Conservation (phyloP, 768 basidiomycete species). For the Tricholoma hemisulphureum region DNA sequence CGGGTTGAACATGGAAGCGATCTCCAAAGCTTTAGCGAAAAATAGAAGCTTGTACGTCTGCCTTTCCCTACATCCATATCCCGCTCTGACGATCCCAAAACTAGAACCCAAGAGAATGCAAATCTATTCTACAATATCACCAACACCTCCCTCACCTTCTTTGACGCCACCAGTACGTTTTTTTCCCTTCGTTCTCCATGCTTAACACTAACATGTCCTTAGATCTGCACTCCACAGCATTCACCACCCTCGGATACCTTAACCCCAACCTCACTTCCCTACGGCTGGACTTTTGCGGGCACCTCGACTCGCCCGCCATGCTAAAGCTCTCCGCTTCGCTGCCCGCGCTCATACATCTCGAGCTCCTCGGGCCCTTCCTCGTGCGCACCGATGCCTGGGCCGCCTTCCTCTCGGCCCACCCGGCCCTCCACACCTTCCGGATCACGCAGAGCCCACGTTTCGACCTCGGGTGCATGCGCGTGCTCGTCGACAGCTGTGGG, state of each 20-base stretch:
- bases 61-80: conserved; percentile 4
- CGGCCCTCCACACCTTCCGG: conserved; percentile 66
- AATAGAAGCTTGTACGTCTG: conserved; percentile 76
- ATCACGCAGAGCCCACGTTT: conserved; percentile 88
- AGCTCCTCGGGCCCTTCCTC: conserved; percentile 87
- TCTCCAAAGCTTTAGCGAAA: conserved; percentile 79
- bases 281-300: conserved; percentile 84
- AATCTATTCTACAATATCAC: conserved; percentile 78
- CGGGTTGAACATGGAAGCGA: conserved; percentile 75
- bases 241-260: conserved; percentile 69
- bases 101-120: conserved; percentile 75
- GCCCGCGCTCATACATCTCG: conserved; percentile 63
- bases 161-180: conserved; percentile 86
- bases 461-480: conserved; percentile 60
- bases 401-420: conserved; percentile 64
- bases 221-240: conserved; percentile 71
- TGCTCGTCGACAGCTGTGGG: conserved; percentile 54
- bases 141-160: conserved; percentile 68
- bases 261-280: conserved; percentile 83
- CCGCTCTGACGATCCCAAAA: neutral
- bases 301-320: conserved; percentile 64
- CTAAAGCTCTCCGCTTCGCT: conserved; percentile 60
- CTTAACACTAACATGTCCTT: neutral
- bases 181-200: neutral
- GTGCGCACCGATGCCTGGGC: conserved; percentile 75